Conservation (phyloP, 805 yeast genomes). For the Ogataea nonfermentans region DNA sequence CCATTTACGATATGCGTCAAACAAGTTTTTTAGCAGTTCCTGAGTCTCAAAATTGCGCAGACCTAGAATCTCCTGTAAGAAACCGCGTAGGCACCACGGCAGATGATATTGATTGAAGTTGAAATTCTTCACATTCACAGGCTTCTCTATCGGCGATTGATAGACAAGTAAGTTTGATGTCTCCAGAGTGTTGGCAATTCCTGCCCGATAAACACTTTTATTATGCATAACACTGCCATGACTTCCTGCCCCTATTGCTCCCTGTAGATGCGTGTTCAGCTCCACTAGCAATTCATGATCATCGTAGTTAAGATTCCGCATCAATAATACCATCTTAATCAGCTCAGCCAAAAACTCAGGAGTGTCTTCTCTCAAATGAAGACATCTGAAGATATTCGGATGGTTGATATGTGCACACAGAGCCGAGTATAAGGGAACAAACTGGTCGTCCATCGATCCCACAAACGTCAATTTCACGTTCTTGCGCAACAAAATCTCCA, state of each 20-base stretch:
- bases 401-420: slow-evolving; percentile 74
- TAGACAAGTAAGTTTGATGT: slow-evolving; percentile 57
- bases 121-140: slow-evolving; percentile 42
- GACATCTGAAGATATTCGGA: slow-evolving; percentile 84
- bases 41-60: slow-evolving; percentile 50
- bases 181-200: slow-evolving; percentile 69
- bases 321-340: slow-evolving; percentile 22
- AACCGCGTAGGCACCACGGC: slow-evolving; percentile 92
- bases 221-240: slow-evolving; percentile 62
- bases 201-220: slow-evolving; percentile 74
- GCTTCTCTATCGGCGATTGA: slow-evolving; percentile 36
- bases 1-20: slow-evolving; percentile 74
- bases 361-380: slow-evolving; percentile 58
- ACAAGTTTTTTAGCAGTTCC: slow-evolving; percentile 40
- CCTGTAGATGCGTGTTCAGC: slow-evolving; percentile 70
- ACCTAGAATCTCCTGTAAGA: slow-evolving; percentile 59
- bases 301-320: slow-evolving; percentile 29
- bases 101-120: slow-evolving; percentile 79
- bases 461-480: slow-evolving; percentile 78
- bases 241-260: slow-evolving; percentile 72
- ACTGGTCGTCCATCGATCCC: slow-evolving; percentile 86
- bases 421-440: slow-evolving; percentile 91
- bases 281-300: slow-evolving; percentile 46
- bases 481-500: slow-evolving; percentile 60
- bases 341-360: slow-evolving; percentile 44